Base-by-base conservation (phyloP, 2,329 filamentous ascomycete species). In the Botrytis fragariae region DNA sequence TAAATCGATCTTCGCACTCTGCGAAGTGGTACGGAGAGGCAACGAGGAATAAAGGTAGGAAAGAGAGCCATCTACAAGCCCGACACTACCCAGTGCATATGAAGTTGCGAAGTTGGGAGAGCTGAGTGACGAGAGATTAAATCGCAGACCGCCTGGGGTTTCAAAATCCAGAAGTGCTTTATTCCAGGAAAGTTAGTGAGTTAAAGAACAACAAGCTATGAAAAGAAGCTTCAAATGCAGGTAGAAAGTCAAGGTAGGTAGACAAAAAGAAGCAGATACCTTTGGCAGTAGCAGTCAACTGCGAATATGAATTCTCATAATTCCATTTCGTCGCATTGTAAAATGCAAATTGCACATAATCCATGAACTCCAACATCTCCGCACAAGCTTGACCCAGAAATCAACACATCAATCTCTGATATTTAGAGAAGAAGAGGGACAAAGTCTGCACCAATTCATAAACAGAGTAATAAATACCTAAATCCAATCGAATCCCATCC, bases 21-120 rank as follows among this genome's bases (percentile, higher is more conserved):
- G 88, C 82, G 86, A 94, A 76, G 84, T 88, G 84, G 69, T 91
- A 57, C 86, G 84, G 73, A 98, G 87, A 20, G 94, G 91, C 14
- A 96, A 87, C 4, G 94, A 97, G 67, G 94, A 97, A 85, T 97
- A 98, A 71, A 99, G 89, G 83, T 98, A 99, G 22, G 95, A 97
- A 73, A 99, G 89, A n/a, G 94, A 97, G 81, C 96, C 96, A 84
- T 98, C 95, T 69, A 99, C 95, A 51, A 97, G 87, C 74, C 95
- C 96, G 25, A 97, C 88, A 60, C 92, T 97, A 74, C 94, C 94
- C 62, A 99, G 89, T 60, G 93, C 92, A 83, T 99, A 99, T 54
- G 94, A 95, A 25, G 95, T 97, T 37, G 95, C 95, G 79, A 98
- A 98, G 82, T 97, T 94, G 14, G 94, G 92, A 29, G 95, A 95